phyloP scores from a whole-genome alignment of 208 protist species.

The Trypanosoma avium region DNA sequence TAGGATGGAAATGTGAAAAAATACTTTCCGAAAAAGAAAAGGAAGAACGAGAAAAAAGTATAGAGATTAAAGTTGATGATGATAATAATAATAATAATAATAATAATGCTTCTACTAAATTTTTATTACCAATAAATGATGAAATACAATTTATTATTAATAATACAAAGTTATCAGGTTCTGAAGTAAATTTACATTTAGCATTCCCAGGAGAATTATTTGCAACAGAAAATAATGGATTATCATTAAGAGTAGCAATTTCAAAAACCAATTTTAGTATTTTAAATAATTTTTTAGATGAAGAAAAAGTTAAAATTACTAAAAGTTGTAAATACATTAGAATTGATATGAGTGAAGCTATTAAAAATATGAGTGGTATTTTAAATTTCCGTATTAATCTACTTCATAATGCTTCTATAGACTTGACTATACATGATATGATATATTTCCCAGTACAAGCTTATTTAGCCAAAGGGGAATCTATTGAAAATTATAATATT shows the following conservation, averaged over 20 bases:
- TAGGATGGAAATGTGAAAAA: conserved; percentile 16
- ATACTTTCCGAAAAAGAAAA: no score
- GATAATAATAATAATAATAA: background rate
- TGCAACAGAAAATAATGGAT: background rate
- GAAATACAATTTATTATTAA: background rate
- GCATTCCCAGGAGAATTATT: background rate
- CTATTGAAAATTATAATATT: background rate
- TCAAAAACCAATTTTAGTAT: background rate
- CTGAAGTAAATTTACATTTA: background rate
- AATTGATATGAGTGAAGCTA: background rate
- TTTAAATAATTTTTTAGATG: background rate
- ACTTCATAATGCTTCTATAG: conserved; percentile 22
- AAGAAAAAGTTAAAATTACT: background rate
- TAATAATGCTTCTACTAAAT: background rate
- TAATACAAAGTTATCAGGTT: background rate
- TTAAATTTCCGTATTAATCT: conserved; percentile 11
- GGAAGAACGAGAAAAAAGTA: background rate
- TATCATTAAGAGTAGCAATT: background rate
- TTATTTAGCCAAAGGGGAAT: background rate
- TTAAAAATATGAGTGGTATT: background rate
- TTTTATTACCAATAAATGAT: conserved; percentile 10
- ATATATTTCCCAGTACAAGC: background rate
- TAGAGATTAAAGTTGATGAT: background rate
- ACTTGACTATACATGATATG: background rate
- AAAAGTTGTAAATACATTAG: conserved; percentile 3